Conservation (phyloP, 108 stramenopile species). For the Hondaea fermentalgiana region DNA sequence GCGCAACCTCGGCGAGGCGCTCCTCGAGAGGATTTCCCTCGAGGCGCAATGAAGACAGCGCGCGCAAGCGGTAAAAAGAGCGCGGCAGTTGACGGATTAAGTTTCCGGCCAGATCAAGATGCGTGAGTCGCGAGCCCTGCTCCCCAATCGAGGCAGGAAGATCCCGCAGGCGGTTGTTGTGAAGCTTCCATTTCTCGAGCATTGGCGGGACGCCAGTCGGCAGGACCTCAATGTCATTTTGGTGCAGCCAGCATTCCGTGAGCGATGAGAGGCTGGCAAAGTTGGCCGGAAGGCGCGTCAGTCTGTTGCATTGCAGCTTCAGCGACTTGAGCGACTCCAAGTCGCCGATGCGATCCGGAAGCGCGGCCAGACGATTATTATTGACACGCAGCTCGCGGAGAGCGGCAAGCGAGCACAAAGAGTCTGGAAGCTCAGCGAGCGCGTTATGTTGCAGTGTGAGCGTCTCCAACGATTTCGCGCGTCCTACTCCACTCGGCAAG, state of each 20-base stretch:
- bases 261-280: neutral
- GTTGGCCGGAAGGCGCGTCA: neutral
- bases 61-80: neutral
- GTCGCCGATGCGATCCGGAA: conserved; percentile 6
- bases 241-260: neutral
- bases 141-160: neutral
- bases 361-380: neutral
- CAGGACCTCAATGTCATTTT: neutral
- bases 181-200: neutral
- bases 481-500: neutral
- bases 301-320: neutral
- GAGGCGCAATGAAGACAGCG: neutral
- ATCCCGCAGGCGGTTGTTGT: conserved; percentile 1
- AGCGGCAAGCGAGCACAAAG: neutral
- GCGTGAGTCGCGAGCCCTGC: neutral
- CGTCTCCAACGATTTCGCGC: neutral
- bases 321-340: neutral
- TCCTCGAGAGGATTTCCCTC: neutral
- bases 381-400: neutral
- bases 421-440: neutral
- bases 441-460: neutral
- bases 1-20: neutral
- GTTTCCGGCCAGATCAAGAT: neutral
- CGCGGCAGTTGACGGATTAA: neutral
- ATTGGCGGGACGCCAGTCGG: neutral